Percentiles rank a stretch among this genome's conserved stretches.
Evolutionary conservation across 1,139 yeast genomes (phyloP).

Genomic region (Scheffersomyces titani): DNA sequence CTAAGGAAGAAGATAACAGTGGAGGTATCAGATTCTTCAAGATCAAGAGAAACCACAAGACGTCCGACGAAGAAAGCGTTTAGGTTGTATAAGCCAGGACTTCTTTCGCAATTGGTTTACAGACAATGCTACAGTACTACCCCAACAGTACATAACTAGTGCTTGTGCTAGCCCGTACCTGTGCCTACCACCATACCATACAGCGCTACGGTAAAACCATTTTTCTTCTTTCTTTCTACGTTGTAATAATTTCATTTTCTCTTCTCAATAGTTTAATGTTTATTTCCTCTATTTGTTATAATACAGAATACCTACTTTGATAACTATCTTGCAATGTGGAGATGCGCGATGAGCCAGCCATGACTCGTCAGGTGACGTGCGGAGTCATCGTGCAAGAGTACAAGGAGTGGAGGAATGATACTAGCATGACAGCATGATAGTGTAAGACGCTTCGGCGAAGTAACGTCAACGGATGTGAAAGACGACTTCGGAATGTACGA

Average conservation of each 20-base stretch:
- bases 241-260: not conserved
- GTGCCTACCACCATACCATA: not conserved
- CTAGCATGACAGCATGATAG: too few relatives aligned
- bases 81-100: slow-evolving; percentile 18
- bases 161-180: not conserved
- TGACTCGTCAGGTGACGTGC: not conserved
- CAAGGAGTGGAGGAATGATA: not conserved
- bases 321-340: not conserved
- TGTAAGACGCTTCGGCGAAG: not conserved
- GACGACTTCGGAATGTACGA: not conserved
- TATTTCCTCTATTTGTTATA: not conserved
- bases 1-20: slow-evolving; percentile 35
- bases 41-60: slow-evolving; percentile 67
- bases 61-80: slow-evolving; percentile 62
- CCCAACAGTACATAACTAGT: not conserved
- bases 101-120: not conserved
- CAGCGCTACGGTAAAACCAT: not conserved
- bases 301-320: not conserved
- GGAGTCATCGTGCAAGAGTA: not conserved
- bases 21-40: slow-evolving; percentile 80
- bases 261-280: not conserved
- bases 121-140: not conserved
- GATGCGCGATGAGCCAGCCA: not conserved
- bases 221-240: not conserved
- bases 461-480: not conserved